Base-by-base conservation (phyloP, 1,284 basidiomycete species). In the Amylostereum areolatum region DNA sequence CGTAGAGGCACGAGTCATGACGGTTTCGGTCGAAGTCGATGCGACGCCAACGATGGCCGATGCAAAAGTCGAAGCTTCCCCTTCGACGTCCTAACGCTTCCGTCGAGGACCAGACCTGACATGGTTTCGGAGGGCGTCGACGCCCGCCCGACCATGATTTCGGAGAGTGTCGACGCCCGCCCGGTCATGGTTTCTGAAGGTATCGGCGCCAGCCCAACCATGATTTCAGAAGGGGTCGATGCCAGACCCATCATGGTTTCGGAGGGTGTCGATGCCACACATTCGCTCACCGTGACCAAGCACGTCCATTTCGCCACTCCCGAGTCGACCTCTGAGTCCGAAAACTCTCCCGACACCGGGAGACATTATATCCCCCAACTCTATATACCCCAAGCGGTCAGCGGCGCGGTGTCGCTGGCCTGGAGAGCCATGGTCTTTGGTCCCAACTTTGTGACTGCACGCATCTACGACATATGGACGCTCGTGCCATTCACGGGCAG, bases 61-160 rank as follows among this genome's bases (percentile, higher is more conserved):
- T 29, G 57, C 49, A n/a, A 62, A 56, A 25, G 43, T 64, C 44
- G 46, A 55, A 37, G 62, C 56, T 25, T 46, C n/a, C 34, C 34
- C 34, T 8, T 35, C 34, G 34, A 35, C 34, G 34, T 35, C n/a
- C 34, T 18, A 18, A 18, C 18, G 18, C 18, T 18, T 18, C 18
- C 18, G 18, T 18, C 18, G 18, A 18, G 18, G 18, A n/a, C 18
- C 18, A 18, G 18, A 18, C 18, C 18, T 18, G 18, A 18, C 18
- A 18, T 18, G 18, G 18, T 18, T 18, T 18, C 18, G 18, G 18
- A 18, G 18, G 18, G 18, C 18, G 18, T 18, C 18, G 18, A 18
- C 18, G 18, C 18, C 18, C 18, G 18, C 18, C 18, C 18, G 18
- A 18, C 18, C 18, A 18, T 18, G 18, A 18, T 18, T 18, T 18